Percentiles rank a stretch among this genome's conserved stretches.
These are phyloP conservation scores for Paecilomyces fulvus DNA, from an alignment of 2,329 filamentous ascomycete genomes.

Conservation along the genomic window DNA sequence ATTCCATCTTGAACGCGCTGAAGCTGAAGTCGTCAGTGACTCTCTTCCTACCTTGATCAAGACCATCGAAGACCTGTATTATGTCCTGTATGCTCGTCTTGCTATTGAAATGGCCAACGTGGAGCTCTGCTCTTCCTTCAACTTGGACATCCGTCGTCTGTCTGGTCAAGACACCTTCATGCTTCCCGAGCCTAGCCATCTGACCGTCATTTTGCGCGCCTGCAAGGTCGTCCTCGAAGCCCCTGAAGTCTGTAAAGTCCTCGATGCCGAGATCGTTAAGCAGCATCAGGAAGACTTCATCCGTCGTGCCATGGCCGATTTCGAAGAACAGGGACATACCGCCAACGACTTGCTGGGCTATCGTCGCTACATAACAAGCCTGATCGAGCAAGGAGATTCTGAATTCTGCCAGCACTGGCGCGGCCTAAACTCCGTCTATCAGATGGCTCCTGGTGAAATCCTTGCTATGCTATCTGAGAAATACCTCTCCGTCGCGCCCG, in stretches of 20 bases:
- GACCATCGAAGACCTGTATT: slow-evolving; percentile 28
- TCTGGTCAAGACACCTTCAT: slow-evolving; percentile 9
- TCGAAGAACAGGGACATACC: slow-evolving; percentile 2
- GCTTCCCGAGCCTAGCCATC: slow-evolving; percentile 26
- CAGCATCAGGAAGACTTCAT: slow-evolving; percentile 23
- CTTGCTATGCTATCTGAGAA: slow-evolving; percentile 27
- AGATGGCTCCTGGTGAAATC: slow-evolving; percentile 19
- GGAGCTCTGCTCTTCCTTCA: slow-evolving; percentile 26
- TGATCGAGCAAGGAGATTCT: slow-evolving; percentile 14
- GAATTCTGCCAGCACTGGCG: slow-evolving; percentile 22
- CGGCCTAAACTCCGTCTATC: slow-evolving; percentile 19
- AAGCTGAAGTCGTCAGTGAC: slow-evolving; percentile 18
- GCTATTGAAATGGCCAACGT: slow-evolving; percentile 28
- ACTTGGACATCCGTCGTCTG: slow-evolving; percentile 13
- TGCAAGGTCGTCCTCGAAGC: slow-evolving; percentile 26
- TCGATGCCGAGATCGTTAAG: slow-evolving; percentile 18
- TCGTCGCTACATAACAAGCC: slow-evolving; percentile 16
- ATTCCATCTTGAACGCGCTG: slow-evolving; percentile 22
- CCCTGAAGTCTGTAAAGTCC: slow-evolving; percentile 15
- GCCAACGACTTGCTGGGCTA: slow-evolving; percentile 21
- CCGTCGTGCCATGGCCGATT: slow-evolving; percentile 12
- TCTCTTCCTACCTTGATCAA: slow-evolving; percentile 22
- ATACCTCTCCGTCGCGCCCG: slow-evolving; percentile 21
- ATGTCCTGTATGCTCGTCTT: slow-evolving; percentile 27
- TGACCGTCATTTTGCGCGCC: slow-evolving; percentile 23